Evolutionary conservation across 257 asterid species (phyloP), one percentile per base, ranked within the genome.

Genomic region (Petunia axillaris): DNA sequence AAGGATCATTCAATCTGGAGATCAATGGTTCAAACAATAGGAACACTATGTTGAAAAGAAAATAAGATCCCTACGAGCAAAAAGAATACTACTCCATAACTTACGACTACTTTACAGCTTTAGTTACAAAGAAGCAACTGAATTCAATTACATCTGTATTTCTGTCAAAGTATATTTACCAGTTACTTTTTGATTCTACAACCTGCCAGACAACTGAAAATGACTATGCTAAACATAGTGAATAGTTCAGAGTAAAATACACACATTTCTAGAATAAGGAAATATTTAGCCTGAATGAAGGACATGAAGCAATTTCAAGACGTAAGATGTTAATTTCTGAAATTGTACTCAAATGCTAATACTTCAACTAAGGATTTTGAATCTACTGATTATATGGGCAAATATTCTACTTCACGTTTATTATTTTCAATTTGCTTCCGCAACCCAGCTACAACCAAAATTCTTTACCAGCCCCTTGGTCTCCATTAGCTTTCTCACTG

Each of bases 391-490:
- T 8, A 70, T 48, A 9, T 0, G 25, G 10, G 14, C 5, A 70
- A 70, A 70, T 8, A 15, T 4, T 70, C 11, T 25, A 70, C 60
- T 16, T 70, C 77, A 16, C 58, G 10, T 70, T 68, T 70, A 4
- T 55, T 71, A 6, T 71, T 25, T 3, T 84, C 84, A 86, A 73
- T 58, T 84, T 79, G 70, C 79, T 53, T 36, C 77, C 9, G 38
- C 57, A 38, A 84, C 65, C 81, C 80, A 84, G 83, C 91, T 87
- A 78, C 64, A 68, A 11, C 89, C 91, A 79, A 52, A 63, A 54
- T 73, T 81, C 86, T 87, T 87, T 43, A 82, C 78, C 80, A 87
- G 62, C 35, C 85, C 91, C 75, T 77, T 83, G 48, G 81, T 75
- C 70, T 85, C 89, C 86, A 87, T 85, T 38, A 57, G 25, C 63